Percentiles rank a stretch among this genome's conserved stretches.
Conservation (phyloP, 73 alveolate genomes). For the Effrenium voratum region DNA sequence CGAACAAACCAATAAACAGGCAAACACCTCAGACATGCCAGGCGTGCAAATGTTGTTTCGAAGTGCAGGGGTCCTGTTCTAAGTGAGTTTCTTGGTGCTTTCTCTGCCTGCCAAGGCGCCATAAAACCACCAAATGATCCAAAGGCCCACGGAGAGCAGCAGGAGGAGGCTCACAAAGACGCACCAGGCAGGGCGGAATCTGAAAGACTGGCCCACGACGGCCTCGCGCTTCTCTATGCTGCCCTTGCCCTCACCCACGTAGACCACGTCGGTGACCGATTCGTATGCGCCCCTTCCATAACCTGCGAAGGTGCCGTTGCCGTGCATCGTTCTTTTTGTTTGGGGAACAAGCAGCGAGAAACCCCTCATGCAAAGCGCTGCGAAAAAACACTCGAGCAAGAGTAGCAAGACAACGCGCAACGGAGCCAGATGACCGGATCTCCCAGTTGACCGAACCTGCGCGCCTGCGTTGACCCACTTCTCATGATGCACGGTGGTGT, state of each 20-base stretch:
- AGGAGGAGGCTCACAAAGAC: no score
- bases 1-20: no score
- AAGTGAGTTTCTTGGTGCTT: no score
- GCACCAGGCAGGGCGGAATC: no score
- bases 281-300: not conserved
- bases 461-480: not conserved
- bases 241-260: constrained; percentile 22
- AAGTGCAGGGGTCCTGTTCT: no score
- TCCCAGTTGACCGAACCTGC: not conserved
- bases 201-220: not conserved
- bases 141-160: no score
- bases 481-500: not conserved
- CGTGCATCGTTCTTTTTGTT: no score
- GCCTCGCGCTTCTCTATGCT: not conserved
- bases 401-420: not conserved
- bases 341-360: not conserved
- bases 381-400: not conserved
- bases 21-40: no score
- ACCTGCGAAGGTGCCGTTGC: not conserved
- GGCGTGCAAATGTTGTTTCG: no score
- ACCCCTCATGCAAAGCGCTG: not conserved
- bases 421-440: not conserved
- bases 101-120: no score
- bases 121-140: no score
- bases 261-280: not conserved